Evolutionary conservation across 306 rosid species (phyloP).

Genomic region (Quillaja saponaria): DNA sequence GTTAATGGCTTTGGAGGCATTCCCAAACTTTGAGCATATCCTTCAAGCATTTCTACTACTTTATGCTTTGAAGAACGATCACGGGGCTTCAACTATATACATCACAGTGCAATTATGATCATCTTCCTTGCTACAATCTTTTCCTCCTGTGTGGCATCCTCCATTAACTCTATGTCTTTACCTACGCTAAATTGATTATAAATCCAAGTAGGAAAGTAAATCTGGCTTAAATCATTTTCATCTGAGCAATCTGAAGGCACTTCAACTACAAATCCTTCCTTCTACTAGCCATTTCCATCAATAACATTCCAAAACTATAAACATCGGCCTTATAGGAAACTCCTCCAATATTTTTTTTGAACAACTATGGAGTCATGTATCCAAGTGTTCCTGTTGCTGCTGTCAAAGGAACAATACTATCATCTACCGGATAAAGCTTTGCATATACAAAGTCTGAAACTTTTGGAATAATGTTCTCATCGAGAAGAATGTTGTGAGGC

Average conservation of each 20-base stretch:
- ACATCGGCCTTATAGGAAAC: conserved; percentile 22
- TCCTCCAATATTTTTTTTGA: conserved; percentile 18
- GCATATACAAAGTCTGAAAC: conserved; percentile 17
- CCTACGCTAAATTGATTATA: background rate
- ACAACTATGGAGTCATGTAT: conserved; percentile 28
- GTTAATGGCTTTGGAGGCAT: conserved; percentile 31
- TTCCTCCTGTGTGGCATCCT: background rate
- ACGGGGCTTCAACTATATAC: conserved; percentile 27
- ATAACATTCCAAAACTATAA: conserved; percentile 28
- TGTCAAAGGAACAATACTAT: conserved; percentile 9
- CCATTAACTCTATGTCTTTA: background rate
- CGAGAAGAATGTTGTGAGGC: conserved; percentile 20
- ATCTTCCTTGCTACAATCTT: conserved; percentile 19
- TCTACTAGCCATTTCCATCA: conserved; percentile 21
- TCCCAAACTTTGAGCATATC: background rate
- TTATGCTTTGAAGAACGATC: conserved; percentile 34
- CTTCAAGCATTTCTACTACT: conserved; percentile 34
- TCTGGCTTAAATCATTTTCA: conserved; percentile 9
- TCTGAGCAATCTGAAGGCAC: too few species aligned
- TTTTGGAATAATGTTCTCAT: conserved; percentile 1
- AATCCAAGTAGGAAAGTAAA: conserved; percentile 19
- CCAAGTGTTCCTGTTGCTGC: conserved; percentile 24
- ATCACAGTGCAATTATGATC: conserved; percentile 35
- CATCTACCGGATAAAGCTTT: background rate
- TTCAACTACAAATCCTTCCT: background rate